Evolutionary conservation across 2,329 filamentous ascomycete genomes (phyloP).

Genomic region (Emergomyces africanus): DNA sequence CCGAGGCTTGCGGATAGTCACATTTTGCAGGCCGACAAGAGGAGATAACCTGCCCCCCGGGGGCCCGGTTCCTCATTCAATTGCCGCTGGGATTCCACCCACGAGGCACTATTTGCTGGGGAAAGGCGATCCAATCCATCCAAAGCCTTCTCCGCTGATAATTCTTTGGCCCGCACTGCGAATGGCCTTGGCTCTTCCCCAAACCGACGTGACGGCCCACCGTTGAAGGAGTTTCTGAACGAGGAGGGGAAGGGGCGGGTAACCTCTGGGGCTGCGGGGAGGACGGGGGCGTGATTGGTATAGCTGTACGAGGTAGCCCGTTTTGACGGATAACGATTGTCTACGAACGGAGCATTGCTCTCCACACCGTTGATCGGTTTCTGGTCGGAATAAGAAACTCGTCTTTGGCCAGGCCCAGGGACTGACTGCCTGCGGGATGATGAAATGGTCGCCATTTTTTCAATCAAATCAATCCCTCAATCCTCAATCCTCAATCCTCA

Average conservation of each 20-base stretch:
- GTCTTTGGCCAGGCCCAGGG: background rate
- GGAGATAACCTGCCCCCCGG: background rate
- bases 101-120: background rate
- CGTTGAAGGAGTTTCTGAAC: conserved; percentile 40
- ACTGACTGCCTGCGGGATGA: background rate
- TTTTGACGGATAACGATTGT: background rate
- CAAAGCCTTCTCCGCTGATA: background rate
- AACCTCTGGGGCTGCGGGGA: conserved; percentile 47
- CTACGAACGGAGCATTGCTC: conserved; percentile 12
- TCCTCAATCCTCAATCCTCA: no score
- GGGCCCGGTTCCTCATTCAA: background rate
- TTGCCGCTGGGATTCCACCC: conserved; percentile 1
- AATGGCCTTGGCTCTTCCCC: conserved; percentile 14
- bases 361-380: conserved; percentile 10
- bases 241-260: conserved; percentile 47
- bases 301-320: background rate
- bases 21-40: background rate
- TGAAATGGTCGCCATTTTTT: background rate
- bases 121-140: background rate
- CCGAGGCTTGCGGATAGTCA: conserved; percentile 2
- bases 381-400: conserved; percentile 1
- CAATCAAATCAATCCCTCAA: background rate
- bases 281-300: conserved; percentile 9
- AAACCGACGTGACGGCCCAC: conserved; percentile 17
- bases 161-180: conserved; percentile 11